Evolutionary conservation across 768 basidiomycete genomes (phyloP).

Genomic region (Xerocomus brunneocitrinus): DNA sequence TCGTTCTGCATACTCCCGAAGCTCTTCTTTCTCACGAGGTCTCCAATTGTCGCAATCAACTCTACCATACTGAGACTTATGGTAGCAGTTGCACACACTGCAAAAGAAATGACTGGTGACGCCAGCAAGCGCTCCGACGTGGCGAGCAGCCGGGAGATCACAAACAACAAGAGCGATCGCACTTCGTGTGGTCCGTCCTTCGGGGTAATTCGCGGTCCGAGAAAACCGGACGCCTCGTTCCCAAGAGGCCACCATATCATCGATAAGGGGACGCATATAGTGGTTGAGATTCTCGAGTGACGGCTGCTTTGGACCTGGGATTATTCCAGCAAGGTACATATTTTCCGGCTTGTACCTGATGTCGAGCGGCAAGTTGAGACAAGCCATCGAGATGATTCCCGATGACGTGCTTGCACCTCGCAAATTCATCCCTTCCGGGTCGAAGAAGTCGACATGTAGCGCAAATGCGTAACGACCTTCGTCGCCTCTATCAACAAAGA

Average conservation of each 20-base stretch:
- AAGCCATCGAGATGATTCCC: slow-evolving; percentile 13
- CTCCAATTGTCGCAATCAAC: slow-evolving; percentile 16
- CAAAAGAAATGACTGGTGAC: slow-evolving; percentile 26
- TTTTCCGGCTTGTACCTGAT: slow-evolving; percentile 35
- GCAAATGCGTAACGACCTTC: slow-evolving; percentile 31
- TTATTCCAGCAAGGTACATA: slow-evolving; percentile 35
- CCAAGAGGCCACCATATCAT: slow-evolving; percentile 31
- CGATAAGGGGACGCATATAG: slow-evolving; percentile 32
- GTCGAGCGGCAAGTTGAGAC: slow-evolving; percentile 33
- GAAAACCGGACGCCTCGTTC: slow-evolving; percentile 26
- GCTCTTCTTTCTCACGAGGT: slow-evolving; percentile 2
- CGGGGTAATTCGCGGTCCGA: slow-evolving; percentile 7
- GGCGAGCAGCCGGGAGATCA: slow-evolving; percentile 34
- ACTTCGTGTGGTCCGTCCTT: slow-evolving; percentile 20
- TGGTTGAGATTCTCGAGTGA: slow-evolving; percentile 31
- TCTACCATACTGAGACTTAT: slow-evolving; percentile 3
- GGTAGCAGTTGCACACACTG: slow-evolving; percentile 26
- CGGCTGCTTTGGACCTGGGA: slow-evolving; percentile 37
- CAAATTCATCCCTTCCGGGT: slow-evolving; percentile 26
- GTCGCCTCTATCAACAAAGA: slow-evolving; percentile 10
- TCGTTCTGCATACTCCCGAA: slow-evolving; percentile 3
- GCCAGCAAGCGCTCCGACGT: slow-evolving; percentile 18
- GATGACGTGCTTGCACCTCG: slow-evolving; percentile 25
- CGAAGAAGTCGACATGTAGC: slow-evolving; percentile 34
- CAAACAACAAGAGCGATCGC: slow-evolving; percentile 29